Conservation (phyloP, 2,329 filamentous ascomycete genomes). For the Hymenoscyphus fructigenus region DNA sequence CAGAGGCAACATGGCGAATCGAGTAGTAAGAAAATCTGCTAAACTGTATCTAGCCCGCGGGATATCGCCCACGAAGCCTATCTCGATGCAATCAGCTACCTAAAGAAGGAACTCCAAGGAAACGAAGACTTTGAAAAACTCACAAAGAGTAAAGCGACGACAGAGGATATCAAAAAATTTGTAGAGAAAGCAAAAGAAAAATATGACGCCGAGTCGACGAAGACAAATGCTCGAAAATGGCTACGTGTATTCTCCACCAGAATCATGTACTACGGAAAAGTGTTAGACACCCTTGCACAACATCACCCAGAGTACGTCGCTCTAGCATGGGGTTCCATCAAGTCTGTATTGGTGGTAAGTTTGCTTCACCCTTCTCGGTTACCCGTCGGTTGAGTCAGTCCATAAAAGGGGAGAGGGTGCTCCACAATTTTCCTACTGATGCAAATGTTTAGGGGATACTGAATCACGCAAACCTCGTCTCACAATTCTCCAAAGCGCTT, state of each 20-base stretch:
- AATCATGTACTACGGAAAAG: conserved; percentile 6
- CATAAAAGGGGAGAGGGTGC: too few species aligned
- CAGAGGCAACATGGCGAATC: too few species aligned
- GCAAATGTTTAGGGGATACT: conserved; percentile 13
- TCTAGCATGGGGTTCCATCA: conserved; percentile 11
- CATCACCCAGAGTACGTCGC: conserved; percentile 18
- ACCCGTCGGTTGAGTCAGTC: too few species aligned
- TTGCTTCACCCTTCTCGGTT: not conserved
- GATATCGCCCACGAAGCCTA: too few species aligned
- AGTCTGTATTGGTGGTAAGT: not conserved
- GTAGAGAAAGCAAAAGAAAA: conserved; percentile 9
- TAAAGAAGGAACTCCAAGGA: too few species aligned
- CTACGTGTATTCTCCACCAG: conserved; percentile 3
- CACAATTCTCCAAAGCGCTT: conserved; percentile 19
- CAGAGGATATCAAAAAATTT: not conserved
- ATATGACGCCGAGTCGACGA: conserved; percentile 29
- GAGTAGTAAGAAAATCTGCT: too few species aligned
- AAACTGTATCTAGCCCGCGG: too few species aligned
- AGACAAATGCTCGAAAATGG: conserved; percentile 11
- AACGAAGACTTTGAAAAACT: too few species aligned
- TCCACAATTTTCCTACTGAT: not conserved
- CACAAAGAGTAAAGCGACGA: too few species aligned
- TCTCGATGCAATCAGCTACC: too few species aligned
- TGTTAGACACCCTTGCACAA: conserved; percentile 11
- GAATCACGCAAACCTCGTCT: conserved; percentile 21